phyloP scores from a whole-genome alignment of 805 yeast genomes.

The Candida anglica region DNA sequence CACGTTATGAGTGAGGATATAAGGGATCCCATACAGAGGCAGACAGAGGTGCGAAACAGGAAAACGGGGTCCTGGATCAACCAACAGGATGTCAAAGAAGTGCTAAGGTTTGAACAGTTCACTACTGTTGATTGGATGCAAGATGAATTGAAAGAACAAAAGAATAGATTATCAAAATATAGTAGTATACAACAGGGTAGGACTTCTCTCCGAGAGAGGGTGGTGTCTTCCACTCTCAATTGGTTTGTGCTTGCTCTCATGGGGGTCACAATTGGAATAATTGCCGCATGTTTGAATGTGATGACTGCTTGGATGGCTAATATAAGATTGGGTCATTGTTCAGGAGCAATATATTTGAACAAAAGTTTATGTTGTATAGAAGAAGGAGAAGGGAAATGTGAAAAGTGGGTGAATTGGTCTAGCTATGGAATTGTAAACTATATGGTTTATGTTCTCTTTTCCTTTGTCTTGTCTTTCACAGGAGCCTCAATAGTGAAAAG shows the following conservation, averaged over 20 bases:
- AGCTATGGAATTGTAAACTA: conserved; percentile 44
- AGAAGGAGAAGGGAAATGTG: conserved; percentile 42
- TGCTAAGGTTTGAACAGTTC: conserved; percentile 55
- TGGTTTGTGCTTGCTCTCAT: conserved; percentile 76
- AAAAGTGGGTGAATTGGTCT: conserved; percentile 71
- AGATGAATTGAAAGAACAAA: conserved; percentile 52
- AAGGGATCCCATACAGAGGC: too few relatives aligned
- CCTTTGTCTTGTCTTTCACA: conserved; percentile 56
- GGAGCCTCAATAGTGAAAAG: conserved; percentile 67
- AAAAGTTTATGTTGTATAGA: conserved; percentile 78
- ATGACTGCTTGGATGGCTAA: conserved; percentile 85
- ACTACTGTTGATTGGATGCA: conserved; percentile 69
- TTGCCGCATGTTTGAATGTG: conserved; percentile 79
- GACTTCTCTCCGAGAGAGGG: conserved; percentile 17
- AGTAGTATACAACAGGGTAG: conserved; percentile 8
- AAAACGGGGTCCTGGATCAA: conserved; percentile 35
- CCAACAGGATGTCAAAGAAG: conserved; percentile 32
- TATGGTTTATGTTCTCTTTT: conserved; percentile 51
- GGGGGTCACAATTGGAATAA: conserved; percentile 74
- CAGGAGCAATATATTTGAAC: conserved; percentile 63
- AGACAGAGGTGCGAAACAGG: conserved; percentile 21
- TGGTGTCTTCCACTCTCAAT: conserved; percentile 42
- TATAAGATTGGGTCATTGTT: conserved; percentile 75
- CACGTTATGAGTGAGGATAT: too few relatives aligned
- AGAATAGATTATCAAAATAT: conserved; percentile 19